Conservation (phyloP, 768 basidiomycete genomes). For the Suillus decipiens region DNA sequence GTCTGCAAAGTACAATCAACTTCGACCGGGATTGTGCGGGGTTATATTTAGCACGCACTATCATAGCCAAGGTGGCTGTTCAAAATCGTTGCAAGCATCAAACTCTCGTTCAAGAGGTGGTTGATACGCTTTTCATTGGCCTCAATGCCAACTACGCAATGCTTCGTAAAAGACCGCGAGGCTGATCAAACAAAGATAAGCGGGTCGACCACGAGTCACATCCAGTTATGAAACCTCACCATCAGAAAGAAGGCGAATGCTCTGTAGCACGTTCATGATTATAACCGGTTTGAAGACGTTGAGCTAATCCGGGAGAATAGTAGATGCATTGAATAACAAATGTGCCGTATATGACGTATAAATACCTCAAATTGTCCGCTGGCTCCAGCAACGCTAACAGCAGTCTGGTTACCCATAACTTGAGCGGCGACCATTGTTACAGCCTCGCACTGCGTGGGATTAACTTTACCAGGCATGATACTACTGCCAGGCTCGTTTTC, state of each 20-base stretch:
- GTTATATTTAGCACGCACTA: conserved; percentile 58
- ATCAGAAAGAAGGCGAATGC: conserved; percentile 90
- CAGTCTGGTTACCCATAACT: conserved; percentile 96
- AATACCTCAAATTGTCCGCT: conserved; percentile 96
- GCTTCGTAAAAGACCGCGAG: conserved; percentile 92
- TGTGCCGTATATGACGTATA: conserved; percentile 8
- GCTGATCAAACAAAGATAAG: conserved; percentile 41
- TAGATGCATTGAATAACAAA: conserved; percentile 13
- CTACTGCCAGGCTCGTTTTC: conserved; percentile 99
- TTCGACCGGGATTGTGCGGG: conserved; percentile 4
- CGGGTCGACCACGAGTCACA: conserved; percentile 1
- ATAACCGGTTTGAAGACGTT: conserved; percentile 99
- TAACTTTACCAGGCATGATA: conserved; percentile 99
- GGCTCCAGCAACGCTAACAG: conserved; percentile 89
- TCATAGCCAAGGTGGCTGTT: conserved; percentile 97
- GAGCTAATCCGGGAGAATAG: conserved; percentile 47
- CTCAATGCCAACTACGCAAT: conserved; percentile 94
- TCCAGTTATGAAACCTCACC: conserved; percentile 47
- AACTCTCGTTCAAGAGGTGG: conserved; percentile 86
- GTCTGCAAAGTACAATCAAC: conserved; percentile 48
- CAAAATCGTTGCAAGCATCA: conserved; percentile 98
- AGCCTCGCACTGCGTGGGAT: conserved; percentile 99
- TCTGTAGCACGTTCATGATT: conserved; percentile 96
- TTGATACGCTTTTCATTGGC: conserved; percentile 95
- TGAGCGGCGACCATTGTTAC: conserved; percentile 98